Base-by-base conservation (phyloP, 139 green algal species). In the Chlamydomonas sp. region DNA sequence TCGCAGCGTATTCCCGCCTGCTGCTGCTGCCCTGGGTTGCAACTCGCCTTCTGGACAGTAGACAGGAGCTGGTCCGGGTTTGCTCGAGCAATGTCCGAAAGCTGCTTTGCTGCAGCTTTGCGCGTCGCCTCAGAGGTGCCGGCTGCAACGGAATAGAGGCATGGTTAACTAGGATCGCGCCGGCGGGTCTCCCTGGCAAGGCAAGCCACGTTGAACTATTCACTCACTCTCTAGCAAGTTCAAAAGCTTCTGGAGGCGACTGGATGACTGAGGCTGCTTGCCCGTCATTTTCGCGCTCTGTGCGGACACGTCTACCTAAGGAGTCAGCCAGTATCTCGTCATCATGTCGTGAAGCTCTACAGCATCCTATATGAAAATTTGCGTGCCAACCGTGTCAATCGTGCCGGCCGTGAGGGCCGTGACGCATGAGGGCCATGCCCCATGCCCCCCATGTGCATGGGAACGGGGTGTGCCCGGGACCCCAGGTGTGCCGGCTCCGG, bases 61-160 rank as follows among this genome's bases (percentile, higher is more conserved):
- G 92, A 90, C 3, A 92, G 92, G 57, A 98, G 87, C 91, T 98
- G 96, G 16, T 91, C 78, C 0, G 95, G 96, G 88, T 98, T 96
- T 0, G 89, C 69, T 3, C 89, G 81, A 2, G 94, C 95, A 17
- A 99, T 95, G 63, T 95, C 94, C 4, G 91, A 91, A n/a, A 99
- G 95, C 84, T 99, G 96, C 20, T 94, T 80, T 5, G 92, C 95
- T 14, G 97, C 97, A 20, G 95, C 95, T 66, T 96, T 94, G 4
- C 97, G 87, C 0, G 94, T 97, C 4, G 89, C 92, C 0, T 94
- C 84, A 17, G 89, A 96, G 14, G 86, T 91, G 15, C 97, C 96
- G 86, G 88, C 96, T 99, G 95, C 61, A 79, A n/a, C 1, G 75
- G 31, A 10, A 86, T 4, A 75, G 78, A 14, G 14, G 84, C 61